Base-by-base conservation (phyloP, 331 rosid species). In the Rosa hybrid region DNA sequence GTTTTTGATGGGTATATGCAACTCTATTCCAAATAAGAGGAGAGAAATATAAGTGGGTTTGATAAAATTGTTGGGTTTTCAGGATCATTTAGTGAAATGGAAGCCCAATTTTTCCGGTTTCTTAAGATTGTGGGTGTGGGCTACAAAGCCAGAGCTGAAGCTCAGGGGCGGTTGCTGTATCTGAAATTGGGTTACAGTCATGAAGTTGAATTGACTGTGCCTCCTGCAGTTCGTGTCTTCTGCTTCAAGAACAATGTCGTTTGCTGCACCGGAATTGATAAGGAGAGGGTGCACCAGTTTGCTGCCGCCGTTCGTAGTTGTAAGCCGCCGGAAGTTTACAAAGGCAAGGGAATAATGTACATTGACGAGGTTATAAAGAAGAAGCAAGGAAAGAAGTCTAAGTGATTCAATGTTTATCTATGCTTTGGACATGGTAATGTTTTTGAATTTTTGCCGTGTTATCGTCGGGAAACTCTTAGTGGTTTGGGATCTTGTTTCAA, bases 121-220 rank as follows among this genome's bases (percentile, higher is more conserved):
- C 88, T 94, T 5, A 94, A 92, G 94, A 92, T 92, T 39, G 97
- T 92, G 60, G 98, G 98, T 46, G 98, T 94, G 74, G 98, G 97
- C 62, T 92, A 92, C 92, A 92, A 94, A 84, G 98, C 97, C 39
- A 89, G 97, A 85, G 97, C 98, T 3, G 98, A 94, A 81, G 91
- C 92, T 53, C 91, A 86, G 44, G 97, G 97, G 8, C 80, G 92
- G 21, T 67, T 89, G 34, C 84, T 94, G 89, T 87, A 62, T 82
- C 93, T 94, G 59, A 94, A 94, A 81, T 78, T 94, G 76, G 97
- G 97, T 68, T 94, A 92, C 84, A 90, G 97, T 77, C 98, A 94
- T 62, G 98, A 94, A 78, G 97, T 94, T 70, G 98, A 94, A 63
- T 69, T 94, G 79, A 79, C 90, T 0, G 98, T 87, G 38, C 98